phyloP scores from a whole-genome alignment of 352 stramenopile species.

The Phytophthora melonis region DNA sequence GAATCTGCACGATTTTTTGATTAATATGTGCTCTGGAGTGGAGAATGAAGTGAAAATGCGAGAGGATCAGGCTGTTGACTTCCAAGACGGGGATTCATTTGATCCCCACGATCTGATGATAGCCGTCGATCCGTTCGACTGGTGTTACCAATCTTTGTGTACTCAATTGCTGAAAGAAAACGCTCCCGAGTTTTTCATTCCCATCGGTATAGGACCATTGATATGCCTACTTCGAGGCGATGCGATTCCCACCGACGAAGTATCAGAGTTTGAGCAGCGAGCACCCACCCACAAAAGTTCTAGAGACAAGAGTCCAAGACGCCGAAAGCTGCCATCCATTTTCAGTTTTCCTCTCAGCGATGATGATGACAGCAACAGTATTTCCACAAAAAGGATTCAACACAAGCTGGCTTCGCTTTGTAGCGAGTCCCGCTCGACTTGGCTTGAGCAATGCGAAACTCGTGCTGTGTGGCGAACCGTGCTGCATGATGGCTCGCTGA shows the following conservation, averaged over 20 bases:
- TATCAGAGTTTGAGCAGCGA: constrained; percentile 48
- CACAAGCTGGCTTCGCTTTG: constrained; percentile 19
- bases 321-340: constrained; percentile 44
- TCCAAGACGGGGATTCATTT: constrained; percentile 7
- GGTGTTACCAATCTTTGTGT: constrained; percentile 53
- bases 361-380: constrained; percentile 2
- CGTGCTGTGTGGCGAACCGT: constrained; percentile 29
- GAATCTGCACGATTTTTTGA: constrained; percentile 48
- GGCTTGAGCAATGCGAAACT: constrained; percentile 8
- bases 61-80: neutral
- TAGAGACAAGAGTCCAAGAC: constrained; percentile 2
- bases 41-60: neutral
- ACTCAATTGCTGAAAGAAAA: constrained; percentile 32
- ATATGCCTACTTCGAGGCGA: constrained; percentile 43
- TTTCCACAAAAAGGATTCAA: neutral
- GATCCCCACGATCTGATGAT: constrained; percentile 55
- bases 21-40: constrained; percentile 38
- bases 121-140: constrained; percentile 68
- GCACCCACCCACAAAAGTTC: neutral
- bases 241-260: constrained; percentile 55
- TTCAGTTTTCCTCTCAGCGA: constrained; percentile 42
- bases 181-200: constrained; percentile 45
- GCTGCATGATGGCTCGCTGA: constrained; percentile 14
- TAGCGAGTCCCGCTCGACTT: neutral
- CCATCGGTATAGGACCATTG: constrained; percentile 51